Conservation (phyloP, 495 filamentous ascomycete genomes). For the Aspergillus campestris region DNA sequence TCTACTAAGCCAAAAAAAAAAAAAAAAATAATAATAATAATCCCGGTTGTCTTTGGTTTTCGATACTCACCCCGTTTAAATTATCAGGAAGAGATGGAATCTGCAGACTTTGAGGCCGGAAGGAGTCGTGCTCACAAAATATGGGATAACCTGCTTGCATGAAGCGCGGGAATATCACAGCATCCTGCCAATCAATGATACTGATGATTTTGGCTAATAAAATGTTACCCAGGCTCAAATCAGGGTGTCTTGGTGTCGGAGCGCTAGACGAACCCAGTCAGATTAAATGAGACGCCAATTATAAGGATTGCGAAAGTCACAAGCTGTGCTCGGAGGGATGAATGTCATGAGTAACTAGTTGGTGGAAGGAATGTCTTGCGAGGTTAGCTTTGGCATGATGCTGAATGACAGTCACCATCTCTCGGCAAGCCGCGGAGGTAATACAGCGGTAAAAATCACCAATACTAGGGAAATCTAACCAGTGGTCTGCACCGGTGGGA, state of each 20-base stretch:
- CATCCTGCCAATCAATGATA: constrained; percentile 31
- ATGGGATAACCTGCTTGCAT: constrained; percentile 32
- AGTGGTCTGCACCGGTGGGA: too few species aligned
- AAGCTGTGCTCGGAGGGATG: constrained; percentile 19
- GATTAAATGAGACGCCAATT: constrained; percentile 21
- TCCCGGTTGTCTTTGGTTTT: constrained; percentile 19
- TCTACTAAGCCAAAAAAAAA: constrained; percentile 26
- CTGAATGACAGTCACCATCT: constrained; percentile 20
- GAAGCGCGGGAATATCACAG: constrained; percentile 21
- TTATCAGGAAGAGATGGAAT: constrained; percentile 23
- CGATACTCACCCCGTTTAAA: constrained; percentile 20
- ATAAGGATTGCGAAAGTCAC: constrained; percentile 22
- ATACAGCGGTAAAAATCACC: too few species aligned
- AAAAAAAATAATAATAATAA: too few species aligned
- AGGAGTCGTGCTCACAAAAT: constrained; percentile 30
- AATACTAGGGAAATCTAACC: too few species aligned
- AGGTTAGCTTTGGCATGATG: constrained; percentile 23
- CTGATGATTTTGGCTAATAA: constrained; percentile 23
- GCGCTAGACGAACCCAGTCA: constrained; percentile 11
- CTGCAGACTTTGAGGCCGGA: constrained; percentile 21
- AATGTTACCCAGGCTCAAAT: constrained; percentile 26
- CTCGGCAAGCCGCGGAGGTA: constrained; percentile 26
- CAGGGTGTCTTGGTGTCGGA: constrained; percentile 26
- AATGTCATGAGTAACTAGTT: constrained; percentile 22
- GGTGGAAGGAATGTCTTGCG: constrained; percentile 26